Base-by-base conservation (phyloP, 306 rosid genomes). In the Cyclanthera cordifolia region DNA sequence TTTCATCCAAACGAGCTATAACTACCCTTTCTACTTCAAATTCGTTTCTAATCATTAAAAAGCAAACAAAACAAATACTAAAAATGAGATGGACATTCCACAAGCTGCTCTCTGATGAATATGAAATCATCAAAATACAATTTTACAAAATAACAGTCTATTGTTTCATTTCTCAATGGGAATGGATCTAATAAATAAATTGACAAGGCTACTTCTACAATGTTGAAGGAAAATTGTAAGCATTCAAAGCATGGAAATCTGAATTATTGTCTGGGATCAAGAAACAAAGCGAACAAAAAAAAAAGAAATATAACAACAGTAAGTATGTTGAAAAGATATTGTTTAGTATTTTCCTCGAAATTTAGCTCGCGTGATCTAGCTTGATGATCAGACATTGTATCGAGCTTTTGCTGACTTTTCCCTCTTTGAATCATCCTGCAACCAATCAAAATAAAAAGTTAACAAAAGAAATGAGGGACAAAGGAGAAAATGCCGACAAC, bases 391-490 rank as follows among this genome's bases (percentile, higher is more conserved):
- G 48, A 85, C 91, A 28, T 15, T 70, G 82, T 94, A 94, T 74
- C 99, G 96, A 73, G 72, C 45, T 79, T 86, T 90, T 0, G 82
- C 76, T 2, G 90, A 81, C 70, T 91, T 82, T 39, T 81, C 90
- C 69, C 78, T 90, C 80, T 43, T 90, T 16, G 94, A 70, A 72
- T 94, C 99, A 48, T 90, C 95, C 99, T 94, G 90, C 70, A 84
- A 80, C 15, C 14, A 69, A 73, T 3, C 43, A 54, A 73, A 73
- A 43, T 67, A 53, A 74, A 61, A 47, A 76, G 30, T 23, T 32
- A 48, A 5, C 12, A 6, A 25, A 53, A 61, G 34, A 71, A 57
- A 50, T 46, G 66, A 30, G 16, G 34, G 28, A 4, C 25, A 41
- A 27, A 41, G 34, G 12, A 74, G 65, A 67, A 7, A 27, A 49